phyloP scores from a whole-genome alignment of 352 stramenopile species.

The Phytophthora pisi region DNA sequence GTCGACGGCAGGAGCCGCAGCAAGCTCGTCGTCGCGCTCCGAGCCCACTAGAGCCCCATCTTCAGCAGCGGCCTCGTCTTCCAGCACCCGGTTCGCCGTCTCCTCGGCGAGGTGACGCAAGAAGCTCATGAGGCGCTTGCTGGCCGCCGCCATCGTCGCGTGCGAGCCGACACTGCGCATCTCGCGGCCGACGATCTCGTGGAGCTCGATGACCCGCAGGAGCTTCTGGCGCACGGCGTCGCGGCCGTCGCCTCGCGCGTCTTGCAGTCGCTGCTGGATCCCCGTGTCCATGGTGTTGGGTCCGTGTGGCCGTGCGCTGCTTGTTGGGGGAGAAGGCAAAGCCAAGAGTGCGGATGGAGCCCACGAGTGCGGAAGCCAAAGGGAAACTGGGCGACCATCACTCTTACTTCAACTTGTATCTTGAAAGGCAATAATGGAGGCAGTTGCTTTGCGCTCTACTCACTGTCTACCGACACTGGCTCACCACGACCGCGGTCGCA shows the following conservation, averaged over 20 bases:
- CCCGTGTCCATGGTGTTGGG: slow-evolving; percentile 7
- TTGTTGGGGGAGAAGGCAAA: slow-evolving; percentile 4
- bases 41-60: background rate
- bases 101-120: slow-evolving; percentile 4
- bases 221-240: slow-evolving; percentile 17
- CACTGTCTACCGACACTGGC: background rate
- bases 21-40: background rate
- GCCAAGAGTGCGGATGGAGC: slow-evolving; percentile 9
- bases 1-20: background rate
- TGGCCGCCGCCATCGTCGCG: slow-evolving; percentile 1
- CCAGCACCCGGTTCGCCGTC: background rate
- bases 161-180: slow-evolving; percentile 10
- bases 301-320: background rate
- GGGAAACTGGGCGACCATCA: slow-evolving; percentile 28
- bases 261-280: slow-evolving; percentile 1
- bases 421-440: background rate
- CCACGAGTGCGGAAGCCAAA: slow-evolving; percentile 11
- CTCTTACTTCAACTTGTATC: slow-evolving; percentile 30
- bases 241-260: slow-evolving; percentile 1
- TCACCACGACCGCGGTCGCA: slow-evolving; percentile 22
- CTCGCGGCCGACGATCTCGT: slow-evolving; percentile 13
- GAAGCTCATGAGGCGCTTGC: slow-evolving; percentile 9
- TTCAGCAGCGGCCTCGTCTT: background rate
- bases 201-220: slow-evolving; percentile 18
- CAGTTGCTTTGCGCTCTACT: background rate